These are phyloP conservation scores for Nitzschia sp. DNA, from an alignment of 108 stramenopile species.

Conservation along the genomic window DNA sequence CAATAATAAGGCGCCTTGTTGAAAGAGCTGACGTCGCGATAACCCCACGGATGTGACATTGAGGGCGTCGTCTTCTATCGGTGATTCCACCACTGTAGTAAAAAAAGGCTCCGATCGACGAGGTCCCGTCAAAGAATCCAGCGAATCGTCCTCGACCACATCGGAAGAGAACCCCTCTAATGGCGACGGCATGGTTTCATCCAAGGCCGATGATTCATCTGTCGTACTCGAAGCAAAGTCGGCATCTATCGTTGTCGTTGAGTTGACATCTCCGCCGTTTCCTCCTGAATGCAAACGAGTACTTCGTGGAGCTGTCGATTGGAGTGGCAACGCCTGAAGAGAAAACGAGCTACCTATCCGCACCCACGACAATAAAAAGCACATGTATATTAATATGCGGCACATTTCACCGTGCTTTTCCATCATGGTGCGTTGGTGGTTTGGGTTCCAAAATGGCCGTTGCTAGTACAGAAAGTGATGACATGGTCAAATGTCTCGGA, in stretches of 20 bases:
- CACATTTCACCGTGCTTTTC: too few species aligned
- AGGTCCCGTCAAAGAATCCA: background rate
- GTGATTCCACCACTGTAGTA: background rate
- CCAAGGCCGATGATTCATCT: background rate
- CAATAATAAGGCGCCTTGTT: background rate
- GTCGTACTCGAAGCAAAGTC: background rate
- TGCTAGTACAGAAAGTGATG: too few species aligned
- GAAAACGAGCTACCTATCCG: background rate
- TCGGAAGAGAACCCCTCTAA: background rate
- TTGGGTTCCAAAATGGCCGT: too few species aligned
- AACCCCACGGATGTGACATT: background rate
- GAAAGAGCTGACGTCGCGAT: background rate
- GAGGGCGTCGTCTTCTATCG: background rate
- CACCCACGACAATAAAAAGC: background rate
- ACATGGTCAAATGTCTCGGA: too few species aligned
- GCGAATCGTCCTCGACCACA: background rate
- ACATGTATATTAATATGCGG: too few species aligned
- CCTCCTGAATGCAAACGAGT: too few species aligned
- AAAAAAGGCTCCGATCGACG: background rate
- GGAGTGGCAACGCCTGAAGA: background rate
- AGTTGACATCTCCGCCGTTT: background rate
- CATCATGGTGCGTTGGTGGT: too few species aligned
- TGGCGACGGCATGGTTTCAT: too few species aligned
- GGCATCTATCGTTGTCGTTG: background rate
- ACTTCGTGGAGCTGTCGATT: too few species aligned